Evolutionary conservation across 75 land plant genomes (phyloP).

Genomic region (Picea glauca): DNA sequence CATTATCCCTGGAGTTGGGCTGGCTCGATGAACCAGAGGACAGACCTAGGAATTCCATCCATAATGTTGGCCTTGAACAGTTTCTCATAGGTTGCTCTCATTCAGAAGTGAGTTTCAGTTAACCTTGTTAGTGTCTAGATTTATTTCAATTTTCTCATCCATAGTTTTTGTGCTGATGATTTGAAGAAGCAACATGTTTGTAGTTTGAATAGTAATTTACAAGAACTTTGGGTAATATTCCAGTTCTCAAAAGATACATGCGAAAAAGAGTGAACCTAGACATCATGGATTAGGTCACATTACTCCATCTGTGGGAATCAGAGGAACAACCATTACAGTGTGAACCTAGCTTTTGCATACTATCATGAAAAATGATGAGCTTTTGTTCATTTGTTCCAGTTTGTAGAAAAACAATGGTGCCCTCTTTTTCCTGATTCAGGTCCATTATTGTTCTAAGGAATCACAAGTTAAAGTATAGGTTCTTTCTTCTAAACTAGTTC

Average conservation of each 20-base stretch:
- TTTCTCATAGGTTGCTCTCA: slow-evolving; percentile 64
- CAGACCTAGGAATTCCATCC: slow-evolving; percentile 18
- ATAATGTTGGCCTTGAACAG: slow-evolving; percentile 55
- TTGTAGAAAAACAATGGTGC: no score
- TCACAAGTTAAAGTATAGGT: no score
- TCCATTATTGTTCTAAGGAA: no score
- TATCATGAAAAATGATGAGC: no score
- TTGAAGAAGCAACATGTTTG: not conserved
- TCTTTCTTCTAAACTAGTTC: no score
- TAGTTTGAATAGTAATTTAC: not conserved
- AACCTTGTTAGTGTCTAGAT: not conserved
- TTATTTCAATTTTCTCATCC: not conserved
- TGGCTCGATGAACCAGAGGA: slow-evolving; percentile 54
- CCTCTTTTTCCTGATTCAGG: no score
- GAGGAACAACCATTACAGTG: no score
- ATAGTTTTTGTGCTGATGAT: not conserved
- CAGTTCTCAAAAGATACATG: not conserved
- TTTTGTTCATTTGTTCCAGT: no score
- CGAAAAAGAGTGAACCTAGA: not conserved
- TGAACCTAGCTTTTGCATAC: no score
- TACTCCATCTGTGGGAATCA: no score
- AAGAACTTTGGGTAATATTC: not conserved
- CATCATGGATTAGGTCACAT: not conserved
- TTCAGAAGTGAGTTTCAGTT: slow-evolving; percentile 60
- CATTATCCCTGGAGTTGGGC: slow-evolving; percentile 55